Base-by-base conservation (phyloP, 208 protist species). In the Trypanosoma congolense region DNA sequence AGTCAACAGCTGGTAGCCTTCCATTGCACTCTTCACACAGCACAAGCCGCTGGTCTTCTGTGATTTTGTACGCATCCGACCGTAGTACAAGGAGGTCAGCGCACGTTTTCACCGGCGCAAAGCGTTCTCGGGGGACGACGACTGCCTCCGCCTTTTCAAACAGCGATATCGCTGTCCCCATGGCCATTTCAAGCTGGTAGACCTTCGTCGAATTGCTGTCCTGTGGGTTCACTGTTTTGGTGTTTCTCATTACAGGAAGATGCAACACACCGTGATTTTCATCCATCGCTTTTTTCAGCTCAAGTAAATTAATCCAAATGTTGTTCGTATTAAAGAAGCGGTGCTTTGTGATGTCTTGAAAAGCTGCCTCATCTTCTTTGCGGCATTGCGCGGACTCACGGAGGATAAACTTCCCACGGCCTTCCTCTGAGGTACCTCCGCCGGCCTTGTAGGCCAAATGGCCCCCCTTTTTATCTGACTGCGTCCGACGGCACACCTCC, bases 271-370 rank as follows among this genome's bases (percentile, higher is more conserved):
- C 84, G 24, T 61, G 44, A 48, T 87, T 30, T 33, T 55, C 19
- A 25, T 89, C 70, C 77, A 94, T 87, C 44, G 69, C 57, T 26
- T 51, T 60, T 52, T 95, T 65, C 38, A 98, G 80, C 30, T 90
- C 80, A 9, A 68, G 57, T 19, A 99, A 70, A 48, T 92, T 75
- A 18, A 99, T 62, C 97, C 97, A 99, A 29, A 99, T 61, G 80
- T 99, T 99, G 83, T 99, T 99, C 16, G 98, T 99, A 77, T 99
- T 99, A 77, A 99, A 99, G 73, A 98, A 96, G 41, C 83, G 81
- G 80, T 99, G 97, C 63, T 97, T 98, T 42, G 73, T 65, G 52
- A 99, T 95, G 55, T 96, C 87, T 61, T 98, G 96, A 79, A 99
- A 99, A 33, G 87, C 66, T 73, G 65, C 65, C 93, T 95, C 87